Evolutionary conservation across 805 yeast genomes (phyloP), one percentile per base, ranked within the genome.

Genomic region (Debaryomyces prosopidis): DNA sequence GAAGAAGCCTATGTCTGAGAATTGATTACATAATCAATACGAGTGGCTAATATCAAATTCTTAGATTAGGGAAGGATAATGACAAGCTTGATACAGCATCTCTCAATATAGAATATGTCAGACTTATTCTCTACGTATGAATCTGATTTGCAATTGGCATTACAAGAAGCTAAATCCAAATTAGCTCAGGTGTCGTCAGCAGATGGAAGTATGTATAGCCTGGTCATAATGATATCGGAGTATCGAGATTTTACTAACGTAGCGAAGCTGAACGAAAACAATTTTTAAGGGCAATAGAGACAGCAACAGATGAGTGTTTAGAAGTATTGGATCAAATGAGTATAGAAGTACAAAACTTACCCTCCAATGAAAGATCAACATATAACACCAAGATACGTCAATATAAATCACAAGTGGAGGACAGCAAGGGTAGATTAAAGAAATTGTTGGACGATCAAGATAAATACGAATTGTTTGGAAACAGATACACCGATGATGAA

Each of bases 251-350:
- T 12, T 51, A 60, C 62, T 60, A 60, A 59, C 62, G 16, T 18
- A 12, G 31, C 23, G 17, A 45, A 73, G 83, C 75, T 40, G 77
- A 72, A 42, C 73, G 89, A 44, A 73, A 76, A 33, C 72, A 68
- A 9, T 73, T 83, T 14, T 70, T 84, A 66, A 77, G 77, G 53
- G 80, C 84, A 12, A 76, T 81, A 2, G 90, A 87, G 57, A 71
- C 75, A 37, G 77, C 85, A 15, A 72, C 86, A n/a, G 96, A 89
- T 55, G 96, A 89, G 58, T 85, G 86, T 31, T 77, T 82, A 44
- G 96, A 88, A 59, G 75, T 88, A 34, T 65, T 89, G 36, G 97
- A 91, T 53, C 96, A 92, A 54, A 84, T 94, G 84, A 82, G 82
- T 20, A 75, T 92, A 35, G 98, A 92, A 62, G 85, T 91, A 2